Conservation (phyloP, 2,329 filamentous ascomycete species). For the Thyridium curvatum region DNA sequence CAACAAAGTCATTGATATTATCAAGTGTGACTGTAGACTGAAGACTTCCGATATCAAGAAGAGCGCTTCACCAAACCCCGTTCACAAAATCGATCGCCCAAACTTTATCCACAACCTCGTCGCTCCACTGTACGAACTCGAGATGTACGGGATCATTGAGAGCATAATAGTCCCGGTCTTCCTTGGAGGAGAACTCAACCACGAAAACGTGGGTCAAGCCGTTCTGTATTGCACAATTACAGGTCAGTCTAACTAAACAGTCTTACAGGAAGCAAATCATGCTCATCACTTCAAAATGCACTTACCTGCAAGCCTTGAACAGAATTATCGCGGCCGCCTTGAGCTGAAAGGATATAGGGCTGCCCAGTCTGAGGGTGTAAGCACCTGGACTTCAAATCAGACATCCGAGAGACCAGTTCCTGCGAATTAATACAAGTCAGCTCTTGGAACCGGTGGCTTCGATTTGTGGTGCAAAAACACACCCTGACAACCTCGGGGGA, state of each 20-base stretch:
- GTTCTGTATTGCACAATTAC: constrained; percentile 17
- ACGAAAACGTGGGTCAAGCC: constrained; percentile 36
- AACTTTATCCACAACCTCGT: constrained; percentile 24
- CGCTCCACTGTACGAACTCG: constrained; percentile 25
- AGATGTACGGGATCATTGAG: constrained; percentile 29
- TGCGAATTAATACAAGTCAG: constrained; percentile 1
- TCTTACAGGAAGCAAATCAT: no score
- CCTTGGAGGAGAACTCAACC: constrained; percentile 27
- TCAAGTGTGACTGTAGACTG: no score
- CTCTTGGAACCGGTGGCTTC: neutral
- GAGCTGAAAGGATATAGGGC: constrained; percentile 53
- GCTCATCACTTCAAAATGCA: neutral
- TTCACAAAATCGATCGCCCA: constrained; percentile 29
- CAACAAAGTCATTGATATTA: no score
- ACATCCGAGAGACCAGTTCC: constrained; percentile 30
- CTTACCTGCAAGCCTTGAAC: constrained; percentile 53
- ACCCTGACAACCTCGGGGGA: constrained; percentile 6
- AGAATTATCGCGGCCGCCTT: constrained; percentile 57
- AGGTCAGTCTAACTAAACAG: neutral
- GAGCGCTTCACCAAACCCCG: constrained; percentile 1
- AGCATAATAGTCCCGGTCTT: constrained; percentile 35
- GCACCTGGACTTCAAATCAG: constrained; percentile 51
- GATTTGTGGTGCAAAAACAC: neutral
- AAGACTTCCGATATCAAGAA: no score
- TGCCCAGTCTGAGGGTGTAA: constrained; percentile 50